A percentile compares a stretch with the other conserved stretches of the same genome.
Conservation (phyloP, 371 early-diverging fungal genomes). For the Syncephalastrum racemosum region DNA sequence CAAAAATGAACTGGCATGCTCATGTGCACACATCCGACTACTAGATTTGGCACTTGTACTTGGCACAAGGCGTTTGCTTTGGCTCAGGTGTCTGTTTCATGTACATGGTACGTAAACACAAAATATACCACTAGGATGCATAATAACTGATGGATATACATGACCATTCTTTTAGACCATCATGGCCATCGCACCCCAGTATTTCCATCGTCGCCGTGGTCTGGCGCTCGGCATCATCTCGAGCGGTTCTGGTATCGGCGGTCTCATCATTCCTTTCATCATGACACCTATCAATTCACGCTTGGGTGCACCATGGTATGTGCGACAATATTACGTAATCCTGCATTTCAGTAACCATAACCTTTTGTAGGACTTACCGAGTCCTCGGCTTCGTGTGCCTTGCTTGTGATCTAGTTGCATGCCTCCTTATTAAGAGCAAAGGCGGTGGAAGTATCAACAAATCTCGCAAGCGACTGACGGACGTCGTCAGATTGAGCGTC, state of each 20-base stretch:
- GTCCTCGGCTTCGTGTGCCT: constrained; percentile 19
- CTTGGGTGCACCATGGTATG: constrained; percentile 32
- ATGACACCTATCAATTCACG: constrained; percentile 55
- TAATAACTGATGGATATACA: background rate
- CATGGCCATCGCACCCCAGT: constrained; percentile 57
- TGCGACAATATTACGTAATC: background rate
- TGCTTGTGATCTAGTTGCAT: constrained; percentile 14
- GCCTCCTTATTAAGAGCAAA: constrained; percentile 6
- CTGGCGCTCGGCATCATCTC: constrained; percentile 71
- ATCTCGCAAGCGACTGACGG: constrained; percentile 7
- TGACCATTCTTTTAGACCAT: constrained; percentile 10
- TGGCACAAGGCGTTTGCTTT: constrained; percentile 55
- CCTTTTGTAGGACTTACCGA: constrained; percentile 30
- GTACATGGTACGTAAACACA: constrained; percentile 8
- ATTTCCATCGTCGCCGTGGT: constrained; percentile 62
- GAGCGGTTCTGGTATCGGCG: constrained; percentile 74
- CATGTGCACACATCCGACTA: background rate
- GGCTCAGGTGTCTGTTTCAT: constrained; percentile 10
- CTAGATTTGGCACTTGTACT: constrained; percentile 56
- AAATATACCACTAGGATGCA: background rate
- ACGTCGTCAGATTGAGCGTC: constrained; percentile 16
- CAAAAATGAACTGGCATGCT: background rate
- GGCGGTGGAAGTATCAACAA: background rate
- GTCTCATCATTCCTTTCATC: constrained; percentile 60
- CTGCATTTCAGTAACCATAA: background rate